Conservation (phyloP, 768 basidiomycete species). For the Mycena venus region DNA sequence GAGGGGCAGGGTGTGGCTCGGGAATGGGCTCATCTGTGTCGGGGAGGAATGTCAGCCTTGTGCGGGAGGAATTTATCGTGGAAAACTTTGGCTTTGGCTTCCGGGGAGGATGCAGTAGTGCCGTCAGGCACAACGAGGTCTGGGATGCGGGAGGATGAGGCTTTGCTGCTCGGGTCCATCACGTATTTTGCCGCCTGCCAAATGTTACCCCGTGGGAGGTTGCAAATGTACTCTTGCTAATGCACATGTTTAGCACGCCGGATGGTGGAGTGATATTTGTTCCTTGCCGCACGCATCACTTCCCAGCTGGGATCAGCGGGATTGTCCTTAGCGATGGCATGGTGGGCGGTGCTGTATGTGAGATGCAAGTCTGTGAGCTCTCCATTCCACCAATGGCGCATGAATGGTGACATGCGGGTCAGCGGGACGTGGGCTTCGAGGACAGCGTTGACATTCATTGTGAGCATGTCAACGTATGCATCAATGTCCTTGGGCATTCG, state of each 20-base stretch:
- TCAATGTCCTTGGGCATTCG: background rate
- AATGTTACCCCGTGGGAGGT: background rate
- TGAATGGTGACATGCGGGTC: background rate
- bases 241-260: background rate
- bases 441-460: background rate
- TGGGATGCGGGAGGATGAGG: background rate
- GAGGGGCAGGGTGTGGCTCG: background rate
- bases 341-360: background rate
- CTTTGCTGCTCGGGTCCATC: background rate
- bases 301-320: background rate
- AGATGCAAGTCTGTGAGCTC: background rate
- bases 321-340: background rate
- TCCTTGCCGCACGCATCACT: background rate
- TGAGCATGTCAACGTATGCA: background rate
- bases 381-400: background rate
- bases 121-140: background rate
- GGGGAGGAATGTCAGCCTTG: background rate
- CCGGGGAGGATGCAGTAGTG: background rate
- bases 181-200: background rate
- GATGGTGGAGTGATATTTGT: background rate
- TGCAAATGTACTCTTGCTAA: background rate
- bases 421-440: too few relatives aligned
- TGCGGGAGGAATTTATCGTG: background rate
- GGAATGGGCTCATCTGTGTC: background rate
- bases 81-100: background rate